Percentiles rank a stretch among this genome's conserved stretches.
phyloP scores from a whole-genome alignment of 2,329 filamentous ascomycete genomes.

The Aspergillus candidus region DNA sequence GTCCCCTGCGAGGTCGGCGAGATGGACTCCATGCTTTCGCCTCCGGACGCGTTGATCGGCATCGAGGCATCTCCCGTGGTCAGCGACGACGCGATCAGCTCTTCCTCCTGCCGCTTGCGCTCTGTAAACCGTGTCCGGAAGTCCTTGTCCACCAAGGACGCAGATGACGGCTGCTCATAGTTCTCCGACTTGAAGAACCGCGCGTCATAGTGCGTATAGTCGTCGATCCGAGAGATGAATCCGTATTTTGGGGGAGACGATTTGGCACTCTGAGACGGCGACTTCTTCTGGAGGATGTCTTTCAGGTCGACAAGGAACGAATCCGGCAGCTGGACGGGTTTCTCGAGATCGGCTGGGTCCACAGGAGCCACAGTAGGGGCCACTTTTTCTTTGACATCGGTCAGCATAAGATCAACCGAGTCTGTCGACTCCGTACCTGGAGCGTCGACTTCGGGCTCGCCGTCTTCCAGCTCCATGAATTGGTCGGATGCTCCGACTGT shows the following conservation, averaged over 20 bases:
- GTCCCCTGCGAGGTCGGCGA: constrained; percentile 5
- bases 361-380: too few species aligned
- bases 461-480: neutral
- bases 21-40: constrained; percentile 3
- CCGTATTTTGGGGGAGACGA: constrained; percentile 9
- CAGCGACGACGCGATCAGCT: constrained; percentile 11
- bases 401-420: too few species aligned
- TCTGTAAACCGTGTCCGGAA: constrained; percentile 36
- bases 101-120: constrained; percentile 18
- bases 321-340: constrained; percentile 5
- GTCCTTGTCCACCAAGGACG: constrained; percentile 30
- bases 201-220: constrained; percentile 10
- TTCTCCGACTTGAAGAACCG: constrained; percentile 14
- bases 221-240: constrained; percentile 10
- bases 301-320: constrained; percentile 11
- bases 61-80: constrained; percentile 1
- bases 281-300: constrained; percentile 8
- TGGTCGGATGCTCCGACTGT: constrained; percentile 1
- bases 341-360: neutral
- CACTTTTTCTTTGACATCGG: too few species aligned
- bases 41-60: neutral
- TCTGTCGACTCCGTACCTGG: too few species aligned
- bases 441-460: neutral
- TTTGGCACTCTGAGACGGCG: constrained; percentile 5
- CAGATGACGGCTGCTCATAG: constrained; percentile 12